Base-by-base conservation (phyloP, 2,329 filamentous ascomycete species). In the Pseudocercospora macadamiae region DNA sequence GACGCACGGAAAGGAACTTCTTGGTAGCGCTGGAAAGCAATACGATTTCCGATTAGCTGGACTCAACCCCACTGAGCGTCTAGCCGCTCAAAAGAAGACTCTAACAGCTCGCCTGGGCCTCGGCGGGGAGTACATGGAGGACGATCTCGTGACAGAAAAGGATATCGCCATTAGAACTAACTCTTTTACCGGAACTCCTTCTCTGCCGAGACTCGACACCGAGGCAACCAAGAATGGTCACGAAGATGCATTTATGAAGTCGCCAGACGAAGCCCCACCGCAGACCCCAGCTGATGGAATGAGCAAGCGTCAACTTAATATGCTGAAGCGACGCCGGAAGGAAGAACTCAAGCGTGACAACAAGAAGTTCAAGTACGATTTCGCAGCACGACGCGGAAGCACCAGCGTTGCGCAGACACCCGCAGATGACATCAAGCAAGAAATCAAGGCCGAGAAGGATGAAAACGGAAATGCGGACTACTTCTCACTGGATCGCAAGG, bases 261-360 rank as follows among this genome's bases (percentile, higher is more conserved):
- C 70, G 16, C 71, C 71, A 1, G 71, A 73, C 7, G 70, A 73
- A 9, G 47, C 57, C 36, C 57, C 67, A 6, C 65, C 65, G 21
- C 68, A 66, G 36, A 70, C 69, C 3, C 68, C 69, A 21, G 68
- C 64, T n/a, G 69, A 63, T 28, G 71, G 66, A 39, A 81, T 99
- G 52, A 97, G 95, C 77, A 93, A 95, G 61, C 86, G 95, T 39
- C 95, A 99, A 70, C 84, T 97, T 18, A 99, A 99, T 70, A 91
- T 95, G 53, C 79, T 99, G 8, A 97, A 97, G 75, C 86, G 95
- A 42, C 97, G 97, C 73, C 87, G 92, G 42, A 99, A 97, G 76
- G 86, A 89, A 68, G 91, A 96, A 67, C 88, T 92, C 3, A 91
- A 95, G 74, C 89, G 91, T 69, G 91, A 93, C 53, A 91, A 93